Evolutionary conservation across 495 filamentous ascomycete genomes (phyloP), one percentile per base, ranked within the genome.

Genomic region (Ascobolus immersus): DNA sequence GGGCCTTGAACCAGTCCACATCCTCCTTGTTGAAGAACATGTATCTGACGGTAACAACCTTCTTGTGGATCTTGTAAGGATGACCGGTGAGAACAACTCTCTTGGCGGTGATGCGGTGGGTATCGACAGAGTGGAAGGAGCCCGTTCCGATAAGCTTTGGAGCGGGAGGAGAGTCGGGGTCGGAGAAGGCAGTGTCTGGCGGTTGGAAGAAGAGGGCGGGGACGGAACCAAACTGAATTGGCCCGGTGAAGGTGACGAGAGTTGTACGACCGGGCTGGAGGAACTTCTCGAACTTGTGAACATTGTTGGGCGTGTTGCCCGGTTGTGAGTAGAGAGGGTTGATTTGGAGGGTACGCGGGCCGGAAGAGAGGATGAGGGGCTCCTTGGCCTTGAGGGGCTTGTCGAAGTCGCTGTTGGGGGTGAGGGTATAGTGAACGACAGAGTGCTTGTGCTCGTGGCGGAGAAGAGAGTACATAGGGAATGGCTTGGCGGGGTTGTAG

Each of bases 1-100:
- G 54, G 2, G 82, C 81, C 53, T 90, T 91, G 62, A 94, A 96
- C 80, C 80, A 96, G 41, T 70, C 62, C 27, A 96, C 73, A 48
- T 96, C 89, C 52, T 90, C 79, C 11, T 65, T 52, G 55, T 91
- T 90, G 66, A 96, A 96, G 62, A 96, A 96, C 86, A 96, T 94
- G 63, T 94, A 94, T 17, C 86, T 72, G 15, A 96, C 69, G 1
- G 89, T 94, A 35, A 94, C 89, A 17, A 94, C 57, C 53, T 76
- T 78, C 59, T 84, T 86, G 65, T 96, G 82, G 44, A 96, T 94
- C 60, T 96, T 93, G 58, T 76, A 91, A 0, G 89, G 84, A 51
- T 94, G 86, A 24, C 86, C 86, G 0, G 86, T 91, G 35, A 96
- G 62, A 39, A 94, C 81, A 40, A 86, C 71, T 34, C 86, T 73